Evolutionary conservation across 371 early-diverging fungal genomes (phyloP).

Genomic region (Zancudomyces culisetae): DNA sequence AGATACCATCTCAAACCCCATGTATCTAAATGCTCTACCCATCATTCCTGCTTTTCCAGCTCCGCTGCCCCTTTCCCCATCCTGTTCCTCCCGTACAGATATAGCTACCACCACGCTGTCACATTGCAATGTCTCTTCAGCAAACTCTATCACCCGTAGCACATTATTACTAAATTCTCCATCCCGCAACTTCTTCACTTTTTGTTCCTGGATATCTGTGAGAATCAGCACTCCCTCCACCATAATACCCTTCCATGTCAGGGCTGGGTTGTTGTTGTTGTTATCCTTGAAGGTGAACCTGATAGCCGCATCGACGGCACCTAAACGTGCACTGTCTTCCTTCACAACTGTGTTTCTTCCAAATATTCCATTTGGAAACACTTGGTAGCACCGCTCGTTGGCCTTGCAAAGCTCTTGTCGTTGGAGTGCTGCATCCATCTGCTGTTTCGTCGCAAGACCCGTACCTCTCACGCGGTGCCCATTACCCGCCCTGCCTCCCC

Average conservation of each 20-base stretch:
- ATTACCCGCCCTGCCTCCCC: neutral
- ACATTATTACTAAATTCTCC: conserved; percentile 14
- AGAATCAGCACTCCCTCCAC: conserved; percentile 15
- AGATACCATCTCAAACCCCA: conserved; percentile 37
- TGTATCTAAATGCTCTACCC: conserved; percentile 31
- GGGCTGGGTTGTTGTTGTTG: neutral
- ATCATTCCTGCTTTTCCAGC: too few species aligned
- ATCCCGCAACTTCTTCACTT: conserved; percentile 8
- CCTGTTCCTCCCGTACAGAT: conserved; percentile 5
- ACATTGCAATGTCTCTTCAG: conserved; percentile 19
- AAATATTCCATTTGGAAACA: conserved; percentile 2
- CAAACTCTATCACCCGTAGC: conserved; percentile 24
- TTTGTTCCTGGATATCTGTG: conserved; percentile 4
- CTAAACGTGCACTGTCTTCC: neutral
- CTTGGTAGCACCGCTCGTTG: neutral
- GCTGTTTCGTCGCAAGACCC: neutral
- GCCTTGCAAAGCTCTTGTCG: neutral
- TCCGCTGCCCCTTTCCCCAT: conserved; percentile 20
- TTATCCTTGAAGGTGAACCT: conserved; percentile 6
- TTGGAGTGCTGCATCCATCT: neutral
- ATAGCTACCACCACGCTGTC: conserved; percentile 15
- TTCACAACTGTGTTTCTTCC: neutral
- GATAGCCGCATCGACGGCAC: conserved; percentile 7
- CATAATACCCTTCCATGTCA: conserved; percentile 23
- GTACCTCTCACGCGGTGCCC: neutral